Evolutionary conservation across 2,329 filamentous ascomycete genomes (phyloP).

Genomic region (Microsporum audouinii): DNA sequence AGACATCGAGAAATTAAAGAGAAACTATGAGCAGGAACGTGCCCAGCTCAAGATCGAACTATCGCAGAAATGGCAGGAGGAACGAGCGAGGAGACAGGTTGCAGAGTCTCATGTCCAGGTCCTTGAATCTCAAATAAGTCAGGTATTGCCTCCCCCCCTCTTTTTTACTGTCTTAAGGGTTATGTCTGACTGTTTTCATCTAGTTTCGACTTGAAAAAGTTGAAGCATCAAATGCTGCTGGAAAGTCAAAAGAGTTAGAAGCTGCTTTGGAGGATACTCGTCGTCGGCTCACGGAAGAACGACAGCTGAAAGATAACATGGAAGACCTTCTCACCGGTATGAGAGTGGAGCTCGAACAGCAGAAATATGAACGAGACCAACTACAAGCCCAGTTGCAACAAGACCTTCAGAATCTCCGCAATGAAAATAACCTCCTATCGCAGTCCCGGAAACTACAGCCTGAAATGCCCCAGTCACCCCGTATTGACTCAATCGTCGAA

Average conservation of each 20-base stretch:
- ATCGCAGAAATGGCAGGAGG: constrained; percentile 76
- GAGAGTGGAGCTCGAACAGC: constrained; percentile 66
- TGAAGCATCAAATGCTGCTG: constrained; percentile 38
- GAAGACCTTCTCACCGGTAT: constrained; percentile 81
- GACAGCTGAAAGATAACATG: constrained; percentile 80
- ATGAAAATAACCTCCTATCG: constrained; percentile 30
- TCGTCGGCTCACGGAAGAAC: constrained; percentile 71
- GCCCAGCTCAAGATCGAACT: constrained; percentile 76
- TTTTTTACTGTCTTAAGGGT: constrained; percentile 8
- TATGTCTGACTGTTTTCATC: constrained; percentile 21
- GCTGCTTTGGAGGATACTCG: constrained; percentile 68
- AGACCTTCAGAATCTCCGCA: constrained; percentile 58
- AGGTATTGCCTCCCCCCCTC: constrained; percentile 32
- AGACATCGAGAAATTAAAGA: constrained; percentile 71
- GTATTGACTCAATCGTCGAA: constrained; percentile 52
- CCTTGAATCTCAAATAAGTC: constrained; percentile 65
- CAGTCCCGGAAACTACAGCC: constrained; percentile 39
- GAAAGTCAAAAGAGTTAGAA: constrained; percentile 66
- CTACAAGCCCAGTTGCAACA: constrained; percentile 72
- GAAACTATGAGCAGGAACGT: constrained; percentile 81
- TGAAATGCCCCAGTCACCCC: constrained; percentile 31
- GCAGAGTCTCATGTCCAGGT: constrained; percentile 76
- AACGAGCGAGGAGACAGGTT: constrained; percentile 60
- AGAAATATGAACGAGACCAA: constrained; percentile 75
- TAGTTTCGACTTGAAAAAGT: constrained; percentile 43